phyloP scores from a whole-genome alignment of 345 rosid genomes.

The Populus simonii region DNA sequence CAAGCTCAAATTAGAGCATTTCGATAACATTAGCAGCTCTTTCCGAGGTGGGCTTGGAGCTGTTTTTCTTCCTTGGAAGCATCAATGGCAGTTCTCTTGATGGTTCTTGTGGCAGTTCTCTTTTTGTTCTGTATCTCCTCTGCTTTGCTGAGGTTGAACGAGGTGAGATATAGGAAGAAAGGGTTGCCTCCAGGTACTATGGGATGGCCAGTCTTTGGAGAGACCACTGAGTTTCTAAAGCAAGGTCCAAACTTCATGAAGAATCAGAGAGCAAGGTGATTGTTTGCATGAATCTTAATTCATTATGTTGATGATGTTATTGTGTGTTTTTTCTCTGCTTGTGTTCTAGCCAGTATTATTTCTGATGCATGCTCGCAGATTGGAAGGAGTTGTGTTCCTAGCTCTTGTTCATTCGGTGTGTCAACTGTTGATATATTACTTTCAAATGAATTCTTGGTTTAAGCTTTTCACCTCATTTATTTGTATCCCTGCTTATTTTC shows the following conservation, averaged over 20 bases:
- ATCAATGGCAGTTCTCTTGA: constrained; percentile 65
- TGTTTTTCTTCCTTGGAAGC: constrained; percentile 1
- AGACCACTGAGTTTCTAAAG: constrained; percentile 71
- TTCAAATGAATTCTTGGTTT: constrained; percentile 1
- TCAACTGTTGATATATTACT: constrained; percentile 4
- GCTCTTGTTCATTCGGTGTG: neutral
- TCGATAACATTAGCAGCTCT: constrained; percentile 11
- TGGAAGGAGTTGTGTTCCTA: neutral
- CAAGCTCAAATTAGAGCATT: constrained; percentile 16
- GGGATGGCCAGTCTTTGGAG: constrained; percentile 92
- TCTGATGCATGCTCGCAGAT: too few species aligned
- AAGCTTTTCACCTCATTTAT: neutral
- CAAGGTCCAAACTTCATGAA: constrained; percentile 82
- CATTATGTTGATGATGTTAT: neutral
- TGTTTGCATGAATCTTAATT: neutral
- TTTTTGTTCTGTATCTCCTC: constrained; percentile 43
- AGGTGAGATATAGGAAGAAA: constrained; percentile 51
- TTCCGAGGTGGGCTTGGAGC: constrained; percentile 3
- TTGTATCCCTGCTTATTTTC: neutral
- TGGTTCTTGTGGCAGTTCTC: constrained; percentile 26
- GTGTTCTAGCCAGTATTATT: neutral
- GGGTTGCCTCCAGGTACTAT: constrained; percentile 83
- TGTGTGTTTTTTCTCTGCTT: neutral
- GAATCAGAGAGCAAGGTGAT: constrained; percentile 60
- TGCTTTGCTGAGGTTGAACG: constrained; percentile 70